Evolutionary conservation across 179 eudicot species (phyloP).

Genomic region (Camellia oleifera): DNA sequence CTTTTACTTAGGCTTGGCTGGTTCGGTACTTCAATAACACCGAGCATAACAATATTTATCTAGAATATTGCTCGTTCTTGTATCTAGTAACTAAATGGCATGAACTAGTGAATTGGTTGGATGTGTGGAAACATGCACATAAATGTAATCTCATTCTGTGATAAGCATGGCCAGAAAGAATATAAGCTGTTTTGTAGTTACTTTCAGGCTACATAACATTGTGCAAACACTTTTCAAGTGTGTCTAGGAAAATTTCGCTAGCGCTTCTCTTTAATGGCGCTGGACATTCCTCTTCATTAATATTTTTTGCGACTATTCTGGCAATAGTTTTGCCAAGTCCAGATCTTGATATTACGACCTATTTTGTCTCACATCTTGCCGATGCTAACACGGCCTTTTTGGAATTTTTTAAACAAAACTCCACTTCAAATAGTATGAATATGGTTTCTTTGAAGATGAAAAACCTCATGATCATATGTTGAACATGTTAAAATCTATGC

Average conservation of each 20-base stretch:
- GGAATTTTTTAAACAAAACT: neutral
- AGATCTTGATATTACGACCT: neutral
- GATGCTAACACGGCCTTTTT: neutral
- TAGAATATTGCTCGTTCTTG: neutral
- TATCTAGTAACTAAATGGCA: neutral
- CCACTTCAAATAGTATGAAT: neutral
- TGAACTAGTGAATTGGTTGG: neutral
- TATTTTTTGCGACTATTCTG: neutral
- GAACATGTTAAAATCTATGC: slow-evolving; percentile 1
- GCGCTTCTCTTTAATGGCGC: neutral
- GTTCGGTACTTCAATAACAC: neutral
- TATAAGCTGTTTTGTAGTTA: too few species aligned
- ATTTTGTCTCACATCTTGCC: neutral
- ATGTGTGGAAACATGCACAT: neutral
- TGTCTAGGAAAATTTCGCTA: neutral
- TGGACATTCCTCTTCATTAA: neutral
- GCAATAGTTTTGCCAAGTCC: neutral
- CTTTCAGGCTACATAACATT: neutral
- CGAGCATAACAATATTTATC: neutral
- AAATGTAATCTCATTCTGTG: neutral
- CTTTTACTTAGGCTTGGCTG: neutral
- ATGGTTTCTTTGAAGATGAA: neutral
- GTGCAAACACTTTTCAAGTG: too few species aligned
- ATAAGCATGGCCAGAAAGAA: too few species aligned
- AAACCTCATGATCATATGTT: neutral